Evolutionary conservation across 2,329 filamentous ascomycete genomes (phyloP).

Genomic region (Ophiosphaerella narmari): DNA sequence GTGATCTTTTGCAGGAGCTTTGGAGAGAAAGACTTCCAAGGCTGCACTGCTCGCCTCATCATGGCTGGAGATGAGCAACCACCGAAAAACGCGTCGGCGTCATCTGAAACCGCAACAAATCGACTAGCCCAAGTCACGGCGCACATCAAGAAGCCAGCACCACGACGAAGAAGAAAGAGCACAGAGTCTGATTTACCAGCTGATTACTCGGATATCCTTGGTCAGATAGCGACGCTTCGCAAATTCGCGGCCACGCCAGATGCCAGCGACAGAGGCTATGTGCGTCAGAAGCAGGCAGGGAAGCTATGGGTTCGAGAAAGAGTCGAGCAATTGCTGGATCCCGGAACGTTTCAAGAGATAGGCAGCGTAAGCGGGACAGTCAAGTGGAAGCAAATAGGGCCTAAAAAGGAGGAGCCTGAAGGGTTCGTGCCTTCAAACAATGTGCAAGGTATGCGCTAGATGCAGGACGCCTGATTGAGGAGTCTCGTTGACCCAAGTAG

Average conservation of each 20-base stretch:
- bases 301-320: conserved; percentile 69
- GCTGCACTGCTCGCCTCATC: no score
- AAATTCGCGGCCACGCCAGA: conserved; percentile 61
- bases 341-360: conserved; percentile 61
- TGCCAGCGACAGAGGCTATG: conserved; percentile 59
- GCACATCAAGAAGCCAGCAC: conserved; percentile 50
- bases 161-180: conserved; percentile 41
- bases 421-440: conserved; percentile 66
- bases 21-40: no score
- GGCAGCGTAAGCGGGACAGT: conserved; percentile 65
- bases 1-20: no score
- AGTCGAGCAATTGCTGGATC: conserved; percentile 62
- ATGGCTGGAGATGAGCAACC: conserved; percentile 34
- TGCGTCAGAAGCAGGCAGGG: conserved; percentile 66
- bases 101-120: conserved; percentile 42
- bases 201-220: conserved; percentile 66
- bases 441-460: conserved; percentile 53
- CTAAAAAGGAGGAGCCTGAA: conserved; percentile 53
- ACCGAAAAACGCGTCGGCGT: conserved; percentile 21
- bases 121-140: conserved; percentile 56
- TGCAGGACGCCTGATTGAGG: background rate
- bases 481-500: conserved; percentile 11
- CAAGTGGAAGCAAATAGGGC: conserved; percentile 58
- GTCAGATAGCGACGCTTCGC: conserved; percentile 59
- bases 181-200: conserved; percentile 55